Evolutionary conservation across 2,329 filamentous ascomycete species (phyloP).

Genomic region (Trichoderma afroharzianum): DNA sequence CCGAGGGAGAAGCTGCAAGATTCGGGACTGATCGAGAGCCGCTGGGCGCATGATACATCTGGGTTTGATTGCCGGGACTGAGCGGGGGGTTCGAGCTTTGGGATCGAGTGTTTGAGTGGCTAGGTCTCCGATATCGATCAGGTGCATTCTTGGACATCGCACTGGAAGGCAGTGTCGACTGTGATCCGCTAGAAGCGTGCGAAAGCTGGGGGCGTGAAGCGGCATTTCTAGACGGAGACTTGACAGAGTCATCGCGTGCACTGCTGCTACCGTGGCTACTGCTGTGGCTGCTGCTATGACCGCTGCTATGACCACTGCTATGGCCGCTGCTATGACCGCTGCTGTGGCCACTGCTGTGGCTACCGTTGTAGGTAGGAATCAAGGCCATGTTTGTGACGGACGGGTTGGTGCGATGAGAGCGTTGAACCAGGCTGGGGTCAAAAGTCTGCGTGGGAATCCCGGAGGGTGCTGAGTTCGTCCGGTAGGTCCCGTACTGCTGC

Average conservation of each 20-base stretch:
- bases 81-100: constrained; percentile 30
- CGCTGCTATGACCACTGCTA: neutral
- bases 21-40: constrained; percentile 35
- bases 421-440: constrained; percentile 24
- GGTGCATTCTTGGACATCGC: constrained; percentile 49
- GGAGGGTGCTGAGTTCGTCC: constrained; percentile 46
- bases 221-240: constrained; percentile 42
- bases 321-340: neutral
- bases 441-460: constrained; percentile 34
- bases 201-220: constrained; percentile 43
- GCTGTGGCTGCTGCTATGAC: constrained; percentile 24
- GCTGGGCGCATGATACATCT: constrained; percentile 30
- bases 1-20: constrained; percentile 45
- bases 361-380: constrained; percentile 34
- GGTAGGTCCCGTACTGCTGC: constrained; percentile 46
- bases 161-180: constrained; percentile 44
- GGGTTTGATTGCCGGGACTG: constrained; percentile 25
- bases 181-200: constrained; percentile 36
- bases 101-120: constrained; percentile 36
- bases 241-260: constrained; percentile 51
- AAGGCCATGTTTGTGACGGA: constrained; percentile 41
- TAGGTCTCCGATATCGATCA: constrained; percentile 75
- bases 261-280: constrained; percentile 40
- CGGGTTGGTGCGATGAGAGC: constrained; percentile 32
- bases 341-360: constrained; percentile 23